phyloP scores from a whole-genome alignment of 495 filamentous ascomycete species.

The Aspergillus panamensis region DNA sequence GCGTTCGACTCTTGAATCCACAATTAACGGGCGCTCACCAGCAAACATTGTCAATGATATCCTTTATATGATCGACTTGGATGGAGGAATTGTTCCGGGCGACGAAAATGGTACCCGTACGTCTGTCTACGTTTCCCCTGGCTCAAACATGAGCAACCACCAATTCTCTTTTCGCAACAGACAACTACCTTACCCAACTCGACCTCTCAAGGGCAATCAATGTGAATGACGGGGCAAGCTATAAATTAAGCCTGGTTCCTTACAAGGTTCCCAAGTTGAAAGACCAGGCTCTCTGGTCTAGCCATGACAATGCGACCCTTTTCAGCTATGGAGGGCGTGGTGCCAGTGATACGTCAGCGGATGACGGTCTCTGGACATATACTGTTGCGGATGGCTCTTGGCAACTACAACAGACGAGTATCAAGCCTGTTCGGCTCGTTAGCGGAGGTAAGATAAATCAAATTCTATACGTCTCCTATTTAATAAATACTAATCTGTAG shows the following conservation, averaged over 20 bases:
- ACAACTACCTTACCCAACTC: slow-evolving; percentile 21
- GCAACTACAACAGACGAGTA: slow-evolving; percentile 10
- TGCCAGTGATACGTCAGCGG: slow-evolving; percentile 2
- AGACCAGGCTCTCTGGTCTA: slow-evolving; percentile 13
- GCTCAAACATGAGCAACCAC: neutral
- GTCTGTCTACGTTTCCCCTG: slow-evolving; percentile 1
- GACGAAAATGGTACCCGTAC: slow-evolving; percentile 9
- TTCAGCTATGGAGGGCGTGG: slow-evolving; percentile 12
- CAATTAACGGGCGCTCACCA: neutral
- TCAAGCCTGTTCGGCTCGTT: slow-evolving; percentile 8
- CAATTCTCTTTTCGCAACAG: neutral
- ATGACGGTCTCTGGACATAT: slow-evolving; percentile 14
- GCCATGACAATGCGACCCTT: slow-evolving; percentile 10
- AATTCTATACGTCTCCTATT: neutral
- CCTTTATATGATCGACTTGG: slow-evolving; percentile 17
- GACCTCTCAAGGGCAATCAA: slow-evolving; percentile 12
- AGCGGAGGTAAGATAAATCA: slow-evolving; percentile 7
- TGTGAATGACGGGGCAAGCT: slow-evolving; percentile 14
- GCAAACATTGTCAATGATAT: slow-evolving; percentile 16
- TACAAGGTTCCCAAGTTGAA: slow-evolving; percentile 7
- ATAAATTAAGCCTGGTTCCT: slow-evolving; percentile 16
- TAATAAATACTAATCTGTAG: neutral
- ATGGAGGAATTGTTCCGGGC: slow-evolving; percentile 16
- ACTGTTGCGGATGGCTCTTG: neutral
- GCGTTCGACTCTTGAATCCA: neutral